Evolutionary conservation across 441 rosid genomes (phyloP).

Genomic region (Croton setiger): DNA sequence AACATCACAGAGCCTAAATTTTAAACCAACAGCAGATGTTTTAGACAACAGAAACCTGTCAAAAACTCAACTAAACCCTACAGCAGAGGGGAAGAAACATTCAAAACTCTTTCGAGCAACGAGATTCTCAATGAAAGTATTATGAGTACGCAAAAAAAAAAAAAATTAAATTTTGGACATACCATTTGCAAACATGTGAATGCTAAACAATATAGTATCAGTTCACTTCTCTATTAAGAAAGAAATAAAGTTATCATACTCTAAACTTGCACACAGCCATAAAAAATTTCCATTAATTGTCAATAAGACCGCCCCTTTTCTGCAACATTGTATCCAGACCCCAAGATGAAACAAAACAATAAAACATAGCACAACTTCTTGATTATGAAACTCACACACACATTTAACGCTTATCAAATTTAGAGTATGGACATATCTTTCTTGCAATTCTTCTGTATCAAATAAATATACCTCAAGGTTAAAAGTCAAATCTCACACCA

Average conservation of each 20-base stretch:
- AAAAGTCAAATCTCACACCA: not conserved
- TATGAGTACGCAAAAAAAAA: not conserved
- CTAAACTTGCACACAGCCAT: not conserved
- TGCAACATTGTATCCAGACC: not conserved
- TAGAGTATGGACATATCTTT: not conserved
- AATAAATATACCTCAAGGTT: not conserved
- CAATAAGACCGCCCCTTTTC: not conserved
- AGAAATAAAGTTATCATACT: not conserved
- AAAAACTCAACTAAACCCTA: not conserved
- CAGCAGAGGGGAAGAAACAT: not conserved
- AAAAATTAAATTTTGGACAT: not conserved
- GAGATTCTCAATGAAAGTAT: not conserved
- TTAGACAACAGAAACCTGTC: not conserved
- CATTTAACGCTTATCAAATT: too few relatives aligned
- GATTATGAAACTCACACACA: not conserved
- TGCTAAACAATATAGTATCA: not conserved
- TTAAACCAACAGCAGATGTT: constrained; percentile 1
- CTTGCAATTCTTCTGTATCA: not conserved
- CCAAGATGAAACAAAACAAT: not conserved
- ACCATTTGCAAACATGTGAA: not conserved
- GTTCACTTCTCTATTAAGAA: not conserved
- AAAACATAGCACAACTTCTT: not conserved
- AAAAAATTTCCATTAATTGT: not conserved
- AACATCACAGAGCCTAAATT: not conserved
- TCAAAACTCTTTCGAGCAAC: not conserved